Evolutionary conservation across 441 rosid species (phyloP).

Genomic region (Eutrema salsugineum): DNA sequence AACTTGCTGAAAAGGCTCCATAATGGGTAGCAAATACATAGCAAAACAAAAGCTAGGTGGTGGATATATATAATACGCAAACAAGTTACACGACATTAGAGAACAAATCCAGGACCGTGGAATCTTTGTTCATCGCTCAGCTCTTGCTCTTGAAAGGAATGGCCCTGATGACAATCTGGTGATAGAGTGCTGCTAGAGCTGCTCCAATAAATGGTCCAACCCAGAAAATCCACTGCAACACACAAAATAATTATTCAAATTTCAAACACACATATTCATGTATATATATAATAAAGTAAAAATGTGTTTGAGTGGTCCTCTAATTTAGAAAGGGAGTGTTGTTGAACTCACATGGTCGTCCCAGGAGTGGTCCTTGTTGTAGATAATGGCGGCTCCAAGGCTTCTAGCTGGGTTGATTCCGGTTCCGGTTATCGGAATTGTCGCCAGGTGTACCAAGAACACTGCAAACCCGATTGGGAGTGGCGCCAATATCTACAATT

Average conservation of each 20-base stretch:
- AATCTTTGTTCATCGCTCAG: neutral
- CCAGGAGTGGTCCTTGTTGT: constrained; percentile 61
- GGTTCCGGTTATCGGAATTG: constrained; percentile 24
- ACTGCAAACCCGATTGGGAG: constrained; percentile 42
- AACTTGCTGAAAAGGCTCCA: neutral
- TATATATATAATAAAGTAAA: neutral
- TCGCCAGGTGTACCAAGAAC: constrained; percentile 26
- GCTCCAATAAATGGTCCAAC: constrained; percentile 93
- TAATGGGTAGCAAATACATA: neutral
- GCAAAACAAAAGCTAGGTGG: constrained; percentile 11
- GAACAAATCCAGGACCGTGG: neutral
- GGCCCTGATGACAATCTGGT: constrained; percentile 78
- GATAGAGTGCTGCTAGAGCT: constrained; percentile 77
- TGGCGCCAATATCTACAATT: constrained; percentile 71
- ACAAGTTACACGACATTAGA: neutral
- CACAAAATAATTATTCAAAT: neutral
- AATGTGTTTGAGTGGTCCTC: neutral
- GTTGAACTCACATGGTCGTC: constrained; percentile 61
- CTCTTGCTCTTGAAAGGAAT: constrained; percentile 62
- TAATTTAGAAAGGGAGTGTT: neutral
- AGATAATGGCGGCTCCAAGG: constrained; percentile 67
- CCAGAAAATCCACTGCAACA: constrained; percentile 89
- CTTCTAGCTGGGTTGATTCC: constrained; percentile 26
- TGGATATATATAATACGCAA: neutral
- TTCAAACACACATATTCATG: neutral